Base-by-base conservation (phyloP, 2,329 filamentous ascomycete genomes). In the Karstenula rhodostoma region DNA sequence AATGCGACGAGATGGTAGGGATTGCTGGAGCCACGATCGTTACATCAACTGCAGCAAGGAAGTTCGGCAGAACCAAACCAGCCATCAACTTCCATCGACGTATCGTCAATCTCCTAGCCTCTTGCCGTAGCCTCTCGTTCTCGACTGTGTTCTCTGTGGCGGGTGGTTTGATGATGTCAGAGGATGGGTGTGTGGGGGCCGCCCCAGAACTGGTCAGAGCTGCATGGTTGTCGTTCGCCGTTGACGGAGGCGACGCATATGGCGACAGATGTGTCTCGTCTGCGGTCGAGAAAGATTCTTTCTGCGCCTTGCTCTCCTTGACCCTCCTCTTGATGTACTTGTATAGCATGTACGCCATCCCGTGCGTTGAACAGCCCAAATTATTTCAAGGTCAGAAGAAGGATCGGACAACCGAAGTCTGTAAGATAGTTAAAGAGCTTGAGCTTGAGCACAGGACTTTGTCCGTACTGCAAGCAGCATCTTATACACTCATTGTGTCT, bases 1-100 rank as follows among this genome's bases (percentile, higher is more conserved):
- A 91, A 69, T 90, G 86, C 0, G 83, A 80, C 3, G 88, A 88
- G 50, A 91, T 90, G 64, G 83, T 86, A 0, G 86, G 85, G 19
- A 88, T 75, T 0, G 86, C 86, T 12, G 85, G 85, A 2, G 87
- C 86, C 12, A 89, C 80, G 43, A 91, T 89, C 0, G 89, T 91
- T 1, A 86, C 79, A 70, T 91, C 88, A 1, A 91, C 80, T 2
- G 86, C 84, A 59, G 89, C 85, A 0, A 90, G 80, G 9, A 86
- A 83, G 68, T 86, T 90, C 0, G 89, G 88, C 2, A 87, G 76
- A 6, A 87, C 73, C 0, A 91, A 79, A 2, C 87, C 86, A 1
- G 83, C 60, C 42, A 90, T 83, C 12, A 90, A 72, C 68, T 85
- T 90, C 81, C 81, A 85, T 53, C 88, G 81, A 68, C 89, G 82